phyloP scores from a whole-genome alignment of 2,329 filamentous ascomycete species.

The Hyphodiscus sp. region DNA sequence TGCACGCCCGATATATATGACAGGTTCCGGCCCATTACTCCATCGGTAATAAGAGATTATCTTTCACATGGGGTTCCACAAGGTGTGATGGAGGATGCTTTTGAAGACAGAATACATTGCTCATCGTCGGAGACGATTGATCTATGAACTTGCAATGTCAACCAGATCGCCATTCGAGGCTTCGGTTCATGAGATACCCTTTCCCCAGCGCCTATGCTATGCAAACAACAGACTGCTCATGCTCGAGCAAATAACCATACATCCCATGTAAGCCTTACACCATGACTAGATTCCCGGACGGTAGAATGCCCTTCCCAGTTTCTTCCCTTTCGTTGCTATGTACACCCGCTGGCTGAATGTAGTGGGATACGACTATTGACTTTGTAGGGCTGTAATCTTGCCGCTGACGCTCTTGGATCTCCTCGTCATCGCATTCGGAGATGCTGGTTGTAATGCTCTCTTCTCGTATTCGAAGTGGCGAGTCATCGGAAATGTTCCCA shows the following conservation, averaged over 20 bases:
- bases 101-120: background rate
- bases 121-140: too few relatives aligned
- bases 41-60: background rate
- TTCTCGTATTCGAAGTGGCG: constrained; percentile 6
- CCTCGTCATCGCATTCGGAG: constrained; percentile 23
- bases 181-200: background rate
- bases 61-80: background rate
- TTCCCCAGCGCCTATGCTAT: constrained; percentile 15
- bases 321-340: constrained; percentile 11
- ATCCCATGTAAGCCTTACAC: constrained; percentile 11
- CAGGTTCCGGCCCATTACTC: background rate
- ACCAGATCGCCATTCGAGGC: background rate
- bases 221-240: constrained; percentile 2
- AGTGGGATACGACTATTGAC: constrained; percentile 24
- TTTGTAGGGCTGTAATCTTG: constrained; percentile 22
- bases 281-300: constrained; percentile 20
- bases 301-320: constrained; percentile 8
- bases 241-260: background rate
- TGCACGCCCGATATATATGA: background rate
- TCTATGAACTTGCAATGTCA: background rate
- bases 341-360: constrained; percentile 17
- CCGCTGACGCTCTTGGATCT: constrained; percentile 5
- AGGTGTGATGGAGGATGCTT: background rate
- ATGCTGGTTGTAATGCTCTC: constrained; percentile 18
- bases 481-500: constrained; percentile 2